Evolutionary conservation across 2,329 filamentous ascomycete species (phyloP).

Genomic region (Epichloe amarillans): DNA sequence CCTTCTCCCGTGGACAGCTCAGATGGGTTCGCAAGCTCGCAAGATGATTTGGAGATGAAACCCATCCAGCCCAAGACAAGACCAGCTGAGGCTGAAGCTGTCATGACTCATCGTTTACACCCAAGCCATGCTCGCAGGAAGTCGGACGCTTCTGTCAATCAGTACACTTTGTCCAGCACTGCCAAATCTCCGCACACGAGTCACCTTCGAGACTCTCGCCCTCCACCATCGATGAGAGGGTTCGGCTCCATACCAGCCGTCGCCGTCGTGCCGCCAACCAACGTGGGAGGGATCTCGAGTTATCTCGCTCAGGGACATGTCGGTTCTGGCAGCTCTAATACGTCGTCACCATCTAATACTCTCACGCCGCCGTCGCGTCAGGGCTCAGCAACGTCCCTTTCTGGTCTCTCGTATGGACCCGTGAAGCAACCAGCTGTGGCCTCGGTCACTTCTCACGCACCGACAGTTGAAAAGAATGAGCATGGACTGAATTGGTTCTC

Average conservation of each 20-base stretch:
- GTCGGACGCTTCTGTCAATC: slow-evolving; percentile 18
- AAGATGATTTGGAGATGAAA: slow-evolving; percentile 28
- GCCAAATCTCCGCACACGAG: slow-evolving; percentile 6
- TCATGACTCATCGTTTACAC: slow-evolving; percentile 11
- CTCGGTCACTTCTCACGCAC: slow-evolving; percentile 7
- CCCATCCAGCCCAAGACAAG: slow-evolving; percentile 8
- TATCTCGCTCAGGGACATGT: neutral
- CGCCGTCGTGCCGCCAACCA: slow-evolving; percentile 1
- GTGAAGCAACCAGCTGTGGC: slow-evolving; percentile 5
- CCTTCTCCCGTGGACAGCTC: slow-evolving; percentile 19
- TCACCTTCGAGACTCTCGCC: slow-evolving; percentile 12
- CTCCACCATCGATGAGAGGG: slow-evolving; percentile 18
- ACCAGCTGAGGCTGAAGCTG: neutral
- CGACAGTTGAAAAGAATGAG: slow-evolving; percentile 4
- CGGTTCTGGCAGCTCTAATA: neutral
- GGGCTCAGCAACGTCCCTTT: slow-evolving; percentile 12
- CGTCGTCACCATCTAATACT: slow-evolving; percentile 3
- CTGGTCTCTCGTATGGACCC: slow-evolving; percentile 9
- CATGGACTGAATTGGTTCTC: slow-evolving; percentile 4
- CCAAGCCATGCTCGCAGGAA: slow-evolving; percentile 16
- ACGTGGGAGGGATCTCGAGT: neutral
- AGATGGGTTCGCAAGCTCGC: slow-evolving; percentile 24
- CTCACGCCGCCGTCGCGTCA: slow-evolving; percentile 8
- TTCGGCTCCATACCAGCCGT: slow-evolving; percentile 14
- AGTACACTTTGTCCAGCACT: slow-evolving; percentile 8